A percentile compares a stretch with the other conserved stretches of the same genome.
Conservation (phyloP, 805 yeast genomes). For the Wickerhamomyces rabaulensis region DNA sequence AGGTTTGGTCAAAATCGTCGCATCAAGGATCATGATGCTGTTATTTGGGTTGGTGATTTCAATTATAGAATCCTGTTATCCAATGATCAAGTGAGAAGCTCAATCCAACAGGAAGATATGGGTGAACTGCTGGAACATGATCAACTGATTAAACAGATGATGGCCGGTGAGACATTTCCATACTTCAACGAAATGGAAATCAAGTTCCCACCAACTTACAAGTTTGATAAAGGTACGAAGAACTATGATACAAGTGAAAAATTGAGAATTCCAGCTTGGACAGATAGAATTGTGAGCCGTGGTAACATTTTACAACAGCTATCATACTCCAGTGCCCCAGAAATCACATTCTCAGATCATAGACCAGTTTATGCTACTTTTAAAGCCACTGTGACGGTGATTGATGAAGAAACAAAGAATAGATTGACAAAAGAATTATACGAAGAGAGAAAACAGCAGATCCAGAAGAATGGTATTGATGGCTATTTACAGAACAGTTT, state of each 20-base stretch:
- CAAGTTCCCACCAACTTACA: constrained; percentile 85
- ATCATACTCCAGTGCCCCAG: constrained; percentile 52
- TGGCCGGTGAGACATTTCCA: constrained; percentile 71
- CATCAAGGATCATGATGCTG: constrained; percentile 73
- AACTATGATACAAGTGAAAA: constrained; percentile 87
- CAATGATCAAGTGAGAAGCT: constrained; percentile 61
- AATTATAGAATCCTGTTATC: constrained; percentile 75
- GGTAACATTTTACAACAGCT: constrained; percentile 55
- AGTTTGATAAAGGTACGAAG: constrained; percentile 82
- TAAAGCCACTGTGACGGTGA: constrained; percentile 54
- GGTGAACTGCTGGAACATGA: constrained; percentile 60
- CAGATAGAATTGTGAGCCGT: constrained; percentile 77
- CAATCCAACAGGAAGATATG: constrained; percentile 44
- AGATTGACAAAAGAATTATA: constrained; percentile 50
- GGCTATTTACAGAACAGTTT: neutral
- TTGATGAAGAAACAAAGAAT: constrained; percentile 52
- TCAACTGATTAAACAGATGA: constrained; percentile 75
- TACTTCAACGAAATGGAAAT: constrained; percentile 79
- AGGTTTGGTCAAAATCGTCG: constrained; percentile 53
- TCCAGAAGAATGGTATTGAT: constrained; percentile 4
- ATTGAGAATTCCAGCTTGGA: constrained; percentile 95
- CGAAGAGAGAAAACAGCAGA: constrained; percentile 32
- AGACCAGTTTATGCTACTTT: constrained; percentile 81
- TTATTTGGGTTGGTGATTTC: constrained; percentile 92
- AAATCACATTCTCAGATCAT: constrained; percentile 76